phyloP scores from a whole-genome alignment of 2,329 filamentous ascomycete genomes.

The Paraconiothyrium brasiliense region DNA sequence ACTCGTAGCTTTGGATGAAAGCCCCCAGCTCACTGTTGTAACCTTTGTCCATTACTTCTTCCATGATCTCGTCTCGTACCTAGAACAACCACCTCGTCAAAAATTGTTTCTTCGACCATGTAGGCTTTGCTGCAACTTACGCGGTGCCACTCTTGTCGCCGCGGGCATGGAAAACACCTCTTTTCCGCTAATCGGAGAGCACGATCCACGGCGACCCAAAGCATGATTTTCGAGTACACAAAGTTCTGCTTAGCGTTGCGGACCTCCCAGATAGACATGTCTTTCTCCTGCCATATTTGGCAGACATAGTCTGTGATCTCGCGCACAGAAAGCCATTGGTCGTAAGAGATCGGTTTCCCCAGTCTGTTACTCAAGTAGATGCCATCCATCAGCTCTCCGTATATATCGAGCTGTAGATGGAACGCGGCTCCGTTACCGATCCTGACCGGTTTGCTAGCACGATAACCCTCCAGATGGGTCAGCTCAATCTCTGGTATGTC shows the following conservation, averaged over 20 bases:
- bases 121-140: not conserved
- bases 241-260: slow-evolving; percentile 80
- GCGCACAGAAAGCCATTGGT: slow-evolving; percentile 76
- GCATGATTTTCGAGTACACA: slow-evolving; percentile 82
- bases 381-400: slow-evolving; percentile 79
- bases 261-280: slow-evolving; percentile 88
- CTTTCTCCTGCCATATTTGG: slow-evolving; percentile 69
- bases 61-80: slow-evolving; percentile 73
- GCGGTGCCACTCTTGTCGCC: slow-evolving; percentile 71
- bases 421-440: slow-evolving; percentile 81
- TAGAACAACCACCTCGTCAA: not conserved
- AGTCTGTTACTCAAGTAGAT: slow-evolving; percentile 84
- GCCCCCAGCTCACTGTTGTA: slow-evolving; percentile 75
- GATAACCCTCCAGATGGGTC: slow-evolving; percentile 76
- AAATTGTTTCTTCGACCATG: no score
- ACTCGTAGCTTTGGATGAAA: slow-evolving; percentile 82
- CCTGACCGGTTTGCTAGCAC: slow-evolving; percentile 74
- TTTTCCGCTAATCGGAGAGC: slow-evolving; percentile 78
- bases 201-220: slow-evolving; percentile 83
- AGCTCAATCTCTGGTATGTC: slow-evolving; percentile 77
- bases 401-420: slow-evolving; percentile 81
- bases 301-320: slow-evolving; percentile 76
- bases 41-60: slow-evolving; percentile 81
- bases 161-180: slow-evolving; percentile 77
- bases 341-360: slow-evolving; percentile 77